Percentiles rank a stretch among this genome's conserved stretches.
phyloP scores from a whole-genome alignment of 352 stramenopile genomes.

The Phytophthora pini region DNA sequence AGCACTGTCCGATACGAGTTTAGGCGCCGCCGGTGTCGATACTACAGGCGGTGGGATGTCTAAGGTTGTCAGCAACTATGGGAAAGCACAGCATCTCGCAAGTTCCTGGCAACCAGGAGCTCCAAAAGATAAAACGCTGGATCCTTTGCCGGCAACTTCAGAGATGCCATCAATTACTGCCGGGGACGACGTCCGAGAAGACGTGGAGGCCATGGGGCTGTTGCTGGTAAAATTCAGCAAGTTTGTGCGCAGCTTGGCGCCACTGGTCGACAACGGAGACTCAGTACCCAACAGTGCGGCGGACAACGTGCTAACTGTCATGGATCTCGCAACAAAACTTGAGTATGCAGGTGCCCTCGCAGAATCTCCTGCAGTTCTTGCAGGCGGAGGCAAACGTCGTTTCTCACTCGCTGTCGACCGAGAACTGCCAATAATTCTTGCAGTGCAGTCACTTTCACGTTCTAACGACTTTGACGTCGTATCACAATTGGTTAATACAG shows the following conservation, averaged over 20 bases:
- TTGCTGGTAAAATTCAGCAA: slow-evolving; percentile 64
- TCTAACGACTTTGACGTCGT: slow-evolving; percentile 42
- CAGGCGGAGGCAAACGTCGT: slow-evolving; percentile 18
- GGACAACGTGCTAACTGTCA: slow-evolving; percentile 47
- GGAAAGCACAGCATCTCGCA: slow-evolving; percentile 15
- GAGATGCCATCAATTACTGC: background rate
- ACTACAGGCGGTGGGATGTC: slow-evolving; percentile 10
- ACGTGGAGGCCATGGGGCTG: slow-evolving; percentile 49
- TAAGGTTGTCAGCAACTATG: slow-evolving; percentile 19
- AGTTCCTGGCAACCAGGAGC: slow-evolving; percentile 13
- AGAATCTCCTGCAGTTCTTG: slow-evolving; percentile 6
- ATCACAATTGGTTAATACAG: slow-evolving; percentile 20
- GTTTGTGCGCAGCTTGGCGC: slow-evolving; percentile 65
- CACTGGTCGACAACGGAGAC: slow-evolving; percentile 41
- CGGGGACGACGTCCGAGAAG: slow-evolving; percentile 25
- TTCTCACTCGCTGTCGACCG: slow-evolving; percentile 40
- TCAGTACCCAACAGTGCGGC: slow-evolving; percentile 22
- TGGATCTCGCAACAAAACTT: slow-evolving; percentile 67
- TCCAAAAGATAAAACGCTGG: slow-evolving; percentile 16
- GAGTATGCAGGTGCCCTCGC: slow-evolving; percentile 32
- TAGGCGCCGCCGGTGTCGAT: slow-evolving; percentile 52
- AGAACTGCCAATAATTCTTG: slow-evolving; percentile 42
- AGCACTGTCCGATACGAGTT: slow-evolving; percentile 41
- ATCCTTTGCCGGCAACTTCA: slow-evolving; percentile 2
- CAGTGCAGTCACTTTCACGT: slow-evolving; percentile 46